phyloP scores from a whole-genome alignment of 305 asterid genomes.

The Fraxinus albicans region DNA sequence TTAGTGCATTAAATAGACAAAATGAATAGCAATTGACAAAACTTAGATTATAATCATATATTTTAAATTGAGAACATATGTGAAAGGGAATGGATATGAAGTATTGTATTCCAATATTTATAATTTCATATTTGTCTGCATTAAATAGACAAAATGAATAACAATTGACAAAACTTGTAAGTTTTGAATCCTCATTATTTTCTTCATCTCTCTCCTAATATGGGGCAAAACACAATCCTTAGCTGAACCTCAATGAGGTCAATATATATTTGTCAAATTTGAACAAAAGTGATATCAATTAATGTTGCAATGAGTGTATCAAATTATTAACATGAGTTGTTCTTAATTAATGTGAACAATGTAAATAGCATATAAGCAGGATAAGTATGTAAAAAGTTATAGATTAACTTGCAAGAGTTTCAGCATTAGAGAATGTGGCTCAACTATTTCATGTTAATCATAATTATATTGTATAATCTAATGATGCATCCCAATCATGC shows the following conservation, averaged over 20 bases:
- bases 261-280: not conserved
- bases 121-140: not conserved
- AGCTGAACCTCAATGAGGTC: not conserved
- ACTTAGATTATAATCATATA: not conserved
- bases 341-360: not conserved
- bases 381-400: not conserved
- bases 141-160: not conserved
- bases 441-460: not conserved
- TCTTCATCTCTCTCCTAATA: not conserved
- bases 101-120: not conserved
- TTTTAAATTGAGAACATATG: not conserved
- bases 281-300: not conserved
- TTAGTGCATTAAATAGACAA: not conserved
- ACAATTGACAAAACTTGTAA: not conserved
- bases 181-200: not conserved
- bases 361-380: not conserved
- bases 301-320: not conserved
- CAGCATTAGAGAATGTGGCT: not conserved
- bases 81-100: not conserved
- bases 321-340: not conserved
- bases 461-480: not conserved
- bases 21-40: not conserved
- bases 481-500: not conserved
- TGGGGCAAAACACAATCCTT: not conserved
- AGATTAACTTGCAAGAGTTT: not conserved